Evolutionary conservation across 2,329 filamentous ascomycete species (phyloP).

Genomic region (Sporothrix mexicana): DNA sequence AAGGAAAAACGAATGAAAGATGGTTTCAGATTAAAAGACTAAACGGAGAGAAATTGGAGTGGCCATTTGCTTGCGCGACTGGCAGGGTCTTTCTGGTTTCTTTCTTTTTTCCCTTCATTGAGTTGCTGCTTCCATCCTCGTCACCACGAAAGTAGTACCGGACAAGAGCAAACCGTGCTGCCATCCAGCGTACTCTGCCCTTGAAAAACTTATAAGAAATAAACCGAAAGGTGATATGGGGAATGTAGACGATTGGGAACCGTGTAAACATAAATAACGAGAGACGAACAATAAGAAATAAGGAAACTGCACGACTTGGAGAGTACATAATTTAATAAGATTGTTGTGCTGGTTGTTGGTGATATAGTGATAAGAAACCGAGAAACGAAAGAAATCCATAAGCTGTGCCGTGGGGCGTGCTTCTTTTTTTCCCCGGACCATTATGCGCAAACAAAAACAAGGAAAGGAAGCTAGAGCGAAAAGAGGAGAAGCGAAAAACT

Average conservation of each 20-base stretch:
- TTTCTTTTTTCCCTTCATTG: not conserved
- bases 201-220: conserved; percentile 15
- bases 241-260: too few species aligned
- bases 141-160: too few species aligned
- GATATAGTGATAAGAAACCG: too few species aligned
- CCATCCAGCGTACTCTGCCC: too few species aligned
- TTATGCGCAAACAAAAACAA: not conserved
- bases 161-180: too few species aligned
- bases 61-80: not conserved
- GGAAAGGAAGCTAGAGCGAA: conserved; percentile 7
- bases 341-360: too few species aligned
- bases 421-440: not conserved
- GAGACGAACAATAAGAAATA: not conserved
- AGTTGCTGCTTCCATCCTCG: too few species aligned
- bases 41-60: not conserved
- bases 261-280: not conserved
- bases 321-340: too few species aligned
- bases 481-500: not conserved
- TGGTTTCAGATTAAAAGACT: not conserved
- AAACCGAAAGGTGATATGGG: not conserved
- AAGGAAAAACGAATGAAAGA: not conserved
- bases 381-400: too few species aligned
- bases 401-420: too few species aligned
- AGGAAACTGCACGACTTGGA: too few species aligned
- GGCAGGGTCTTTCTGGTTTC: not conserved